phyloP scores from a whole-genome alignment of 2,329 filamentous ascomycete genomes.

The Penicillium rolfsii region DNA sequence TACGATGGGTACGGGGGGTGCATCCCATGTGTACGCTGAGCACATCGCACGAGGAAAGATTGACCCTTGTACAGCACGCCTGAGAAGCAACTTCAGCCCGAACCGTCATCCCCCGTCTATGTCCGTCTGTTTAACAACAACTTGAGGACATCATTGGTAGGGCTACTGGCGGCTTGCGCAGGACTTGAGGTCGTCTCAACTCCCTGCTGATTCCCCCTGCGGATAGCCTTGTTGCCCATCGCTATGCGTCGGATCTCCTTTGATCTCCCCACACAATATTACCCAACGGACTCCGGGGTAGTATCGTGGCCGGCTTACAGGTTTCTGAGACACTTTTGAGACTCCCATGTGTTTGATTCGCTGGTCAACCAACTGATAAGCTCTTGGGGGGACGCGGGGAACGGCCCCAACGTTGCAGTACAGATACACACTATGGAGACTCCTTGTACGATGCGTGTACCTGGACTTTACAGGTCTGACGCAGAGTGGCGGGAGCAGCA shows the following conservation, averaged over 20 bases:
- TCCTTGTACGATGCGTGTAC: background rate
- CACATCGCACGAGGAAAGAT: background rate
- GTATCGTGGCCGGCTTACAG: background rate
- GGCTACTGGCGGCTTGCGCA: conserved; percentile 15
- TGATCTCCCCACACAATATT: background rate
- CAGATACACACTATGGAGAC: conserved; percentile 1
- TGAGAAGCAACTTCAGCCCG: background rate
- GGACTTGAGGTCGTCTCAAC: background rate
- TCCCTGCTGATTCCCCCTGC: background rate
- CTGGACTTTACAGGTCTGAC: background rate
- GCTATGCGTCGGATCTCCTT: background rate
- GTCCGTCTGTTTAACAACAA: background rate
- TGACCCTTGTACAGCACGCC: background rate
- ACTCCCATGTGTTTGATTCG: conserved; percentile 7
- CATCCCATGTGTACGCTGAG: background rate
- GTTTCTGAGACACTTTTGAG: conserved; percentile 15
- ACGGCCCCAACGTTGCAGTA: conserved; percentile 23
- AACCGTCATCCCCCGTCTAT: background rate
- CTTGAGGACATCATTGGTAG: conserved; percentile 8
- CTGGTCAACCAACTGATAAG: conserved; percentile 5
- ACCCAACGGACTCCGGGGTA: conserved; percentile 20
- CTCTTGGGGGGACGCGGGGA: conserved; percentile 13
- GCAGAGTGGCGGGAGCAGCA: background rate
- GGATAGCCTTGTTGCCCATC: background rate
- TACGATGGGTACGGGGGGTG: background rate